Evolutionary conservation across 2,329 filamentous ascomycete genomes (phyloP).

Genomic region (Calonectria hawksworthii): DNA sequence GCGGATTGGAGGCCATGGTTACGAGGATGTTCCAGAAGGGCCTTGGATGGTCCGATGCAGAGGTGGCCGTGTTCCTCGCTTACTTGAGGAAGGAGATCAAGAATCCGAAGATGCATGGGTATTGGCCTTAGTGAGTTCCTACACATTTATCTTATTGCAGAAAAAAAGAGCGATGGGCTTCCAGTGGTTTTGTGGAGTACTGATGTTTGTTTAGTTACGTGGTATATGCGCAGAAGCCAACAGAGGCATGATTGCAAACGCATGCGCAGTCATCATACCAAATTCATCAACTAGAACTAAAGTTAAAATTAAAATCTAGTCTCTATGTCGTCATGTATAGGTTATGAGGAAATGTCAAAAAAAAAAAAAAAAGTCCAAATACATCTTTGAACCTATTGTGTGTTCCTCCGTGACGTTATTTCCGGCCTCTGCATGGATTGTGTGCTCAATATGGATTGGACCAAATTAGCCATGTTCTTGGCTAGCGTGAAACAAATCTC

Average conservation of each 20-base stretch:
- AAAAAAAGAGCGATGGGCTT: not conserved
- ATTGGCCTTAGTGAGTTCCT: conserved; percentile 40
- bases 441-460: no score
- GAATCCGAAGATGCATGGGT: conserved; percentile 40
- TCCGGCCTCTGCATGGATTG: not conserved
- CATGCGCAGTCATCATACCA: not conserved
- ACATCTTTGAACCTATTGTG: not conserved
- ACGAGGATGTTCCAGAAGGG: conserved; percentile 51
- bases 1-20: conserved; percentile 46
- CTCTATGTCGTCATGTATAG: not conserved
- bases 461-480: no score
- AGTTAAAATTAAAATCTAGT: not conserved
- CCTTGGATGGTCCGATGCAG: conserved; percentile 39
- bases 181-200: not conserved
- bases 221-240: conserved; percentile 27
- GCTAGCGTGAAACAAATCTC: no score
- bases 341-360: not conserved
- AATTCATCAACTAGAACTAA: not conserved
- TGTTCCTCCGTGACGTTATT: not conserved
- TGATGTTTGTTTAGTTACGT: conserved; percentile 31
- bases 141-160: not conserved
- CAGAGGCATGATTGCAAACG: not conserved
- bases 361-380: not conserved
- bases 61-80: conserved; percentile 39
- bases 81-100: conserved; percentile 39